Evolutionary conservation across 352 stramenopile genomes (phyloP).

Genomic region (Nothophytophthora sp.): DNA sequence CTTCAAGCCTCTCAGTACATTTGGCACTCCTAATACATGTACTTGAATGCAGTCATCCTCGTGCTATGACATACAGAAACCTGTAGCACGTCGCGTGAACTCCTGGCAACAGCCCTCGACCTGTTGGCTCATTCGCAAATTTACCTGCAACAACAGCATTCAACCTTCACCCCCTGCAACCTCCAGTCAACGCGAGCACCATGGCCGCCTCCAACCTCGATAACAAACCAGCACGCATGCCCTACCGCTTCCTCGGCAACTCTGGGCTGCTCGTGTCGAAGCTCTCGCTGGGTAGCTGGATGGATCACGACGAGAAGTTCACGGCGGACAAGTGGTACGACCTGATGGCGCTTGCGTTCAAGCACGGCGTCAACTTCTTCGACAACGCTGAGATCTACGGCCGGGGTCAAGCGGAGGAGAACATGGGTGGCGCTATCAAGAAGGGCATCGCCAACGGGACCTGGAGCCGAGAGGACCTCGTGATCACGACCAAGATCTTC

Average conservation of each 20-base stretch:
- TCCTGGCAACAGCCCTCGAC: too few species aligned
- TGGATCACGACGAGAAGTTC: slow-evolving; percentile 11
- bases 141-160: too few species aligned
- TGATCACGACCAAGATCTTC: slow-evolving; percentile 38
- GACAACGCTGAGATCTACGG: slow-evolving; percentile 34
- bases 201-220: too few species aligned
- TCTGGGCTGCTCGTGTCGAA: slow-evolving; percentile 33
- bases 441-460: slow-evolving; percentile 15
- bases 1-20: too few species aligned
- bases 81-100: too few species aligned
- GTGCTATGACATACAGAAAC: too few species aligned
- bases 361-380: slow-evolving; percentile 39
- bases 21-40: too few species aligned
- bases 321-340: slow-evolving; percentile 19
- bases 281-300: slow-evolving; percentile 30
- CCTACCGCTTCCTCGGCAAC: slow-evolving; percentile 31
- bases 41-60: too few species aligned
- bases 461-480: slow-evolving; percentile 26
- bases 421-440: slow-evolving; percentile 27
- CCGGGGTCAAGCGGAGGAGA: slow-evolving; percentile 16
- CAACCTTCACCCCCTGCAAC: too few species aligned
- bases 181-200: too few species aligned
- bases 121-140: too few species aligned
- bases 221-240: slow-evolving; percentile 11
- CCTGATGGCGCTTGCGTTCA: slow-evolving; percentile 16